A percentile compares a stretch with the other conserved stretches of the same genome.
Conservation (phyloP, 2,329 filamentous ascomycete species). For the Chaetomium sp. region DNA sequence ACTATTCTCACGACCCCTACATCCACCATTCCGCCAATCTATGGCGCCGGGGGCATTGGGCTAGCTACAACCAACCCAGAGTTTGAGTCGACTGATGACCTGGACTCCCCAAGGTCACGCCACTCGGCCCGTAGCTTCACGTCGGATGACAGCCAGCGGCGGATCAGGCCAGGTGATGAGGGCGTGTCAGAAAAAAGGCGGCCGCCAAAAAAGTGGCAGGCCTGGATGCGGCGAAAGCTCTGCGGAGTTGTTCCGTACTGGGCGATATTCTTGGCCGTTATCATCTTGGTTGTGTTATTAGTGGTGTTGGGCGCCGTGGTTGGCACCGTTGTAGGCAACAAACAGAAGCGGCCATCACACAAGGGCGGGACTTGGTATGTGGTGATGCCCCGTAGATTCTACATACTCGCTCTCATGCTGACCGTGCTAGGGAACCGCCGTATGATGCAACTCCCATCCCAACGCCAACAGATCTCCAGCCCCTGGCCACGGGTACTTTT, state of each 20-base stretch:
- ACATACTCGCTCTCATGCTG: conserved; percentile 6
- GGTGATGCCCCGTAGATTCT: conserved; percentile 2
- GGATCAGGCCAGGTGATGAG: conserved; percentile 55
- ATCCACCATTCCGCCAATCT: conserved; percentile 39
- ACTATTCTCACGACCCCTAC: conserved; percentile 25
- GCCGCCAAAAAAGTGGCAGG: conserved; percentile 54
- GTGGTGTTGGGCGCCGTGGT: conserved; percentile 61
- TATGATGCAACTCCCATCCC: conserved; percentile 54
- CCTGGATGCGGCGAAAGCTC: conserved; percentile 55
- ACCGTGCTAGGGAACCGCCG: conserved; percentile 32
- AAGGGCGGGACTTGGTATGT: conserved; percentile 34
- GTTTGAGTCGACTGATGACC: conserved; percentile 60
- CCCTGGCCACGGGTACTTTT: conserved; percentile 58
- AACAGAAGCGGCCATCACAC: conserved; percentile 36
- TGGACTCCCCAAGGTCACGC: conserved; percentile 53
- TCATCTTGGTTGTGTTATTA: conserved; percentile 55
- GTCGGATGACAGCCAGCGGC: conserved; percentile 54
- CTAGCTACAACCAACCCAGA: conserved; percentile 64
- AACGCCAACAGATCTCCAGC: conserved; percentile 54
- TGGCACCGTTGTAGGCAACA: conserved; percentile 48
- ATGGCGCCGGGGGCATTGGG: conserved; percentile 64
- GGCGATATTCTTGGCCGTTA: conserved; percentile 56
- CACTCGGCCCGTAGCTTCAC: conserved; percentile 55
- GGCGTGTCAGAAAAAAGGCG: conserved; percentile 52
- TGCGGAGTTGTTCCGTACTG: conserved; percentile 62